phyloP scores from a whole-genome alignment of 176 grass and related monocot genomes.

The Tuctoria greenei region DNA sequence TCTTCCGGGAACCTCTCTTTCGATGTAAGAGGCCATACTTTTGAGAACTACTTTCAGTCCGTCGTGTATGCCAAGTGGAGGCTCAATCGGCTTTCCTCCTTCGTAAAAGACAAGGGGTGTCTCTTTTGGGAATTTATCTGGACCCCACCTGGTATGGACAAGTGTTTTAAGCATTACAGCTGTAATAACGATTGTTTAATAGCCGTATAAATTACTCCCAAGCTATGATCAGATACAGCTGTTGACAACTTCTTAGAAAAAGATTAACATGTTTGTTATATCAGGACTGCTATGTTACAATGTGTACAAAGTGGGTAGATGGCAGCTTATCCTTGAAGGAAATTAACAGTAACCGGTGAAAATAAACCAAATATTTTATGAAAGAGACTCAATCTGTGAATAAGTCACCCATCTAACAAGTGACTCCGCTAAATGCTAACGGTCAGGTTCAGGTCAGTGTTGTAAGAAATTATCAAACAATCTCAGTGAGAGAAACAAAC shows the following conservation, averaged over 20 bases:
- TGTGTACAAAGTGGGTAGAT: background rate
- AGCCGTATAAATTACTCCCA: background rate
- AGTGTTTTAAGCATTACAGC: constrained; percentile 2
- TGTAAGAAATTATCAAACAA: background rate
- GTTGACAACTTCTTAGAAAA: background rate
- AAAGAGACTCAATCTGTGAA: too few relatives aligned
- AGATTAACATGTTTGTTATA: constrained; percentile 1
- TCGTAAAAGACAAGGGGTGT: constrained; percentile 85
- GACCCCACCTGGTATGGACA: constrained; percentile 65
- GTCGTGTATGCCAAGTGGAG: constrained; percentile 57
- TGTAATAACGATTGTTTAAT: background rate
- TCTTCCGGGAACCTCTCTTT: constrained; percentile 69
- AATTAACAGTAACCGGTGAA: background rate
- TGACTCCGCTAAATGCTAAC: too few relatives aligned
- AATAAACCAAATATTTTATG: background rate
- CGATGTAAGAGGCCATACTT: constrained; percentile 78
- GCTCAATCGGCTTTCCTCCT: constrained; percentile 70
- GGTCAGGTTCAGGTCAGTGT: too few relatives aligned
- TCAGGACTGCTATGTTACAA: background rate
- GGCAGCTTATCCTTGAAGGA: background rate
- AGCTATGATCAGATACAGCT: background rate
- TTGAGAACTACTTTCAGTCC: constrained; percentile 70
- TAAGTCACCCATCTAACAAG: too few relatives aligned
- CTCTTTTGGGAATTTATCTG: constrained; percentile 84
- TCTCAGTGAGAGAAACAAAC: too few relatives aligned